These are phyloP conservation scores for Phytophthora kernoviae DNA, from an alignment of 352 stramenopile genomes.

Conservation along the genomic window DNA sequence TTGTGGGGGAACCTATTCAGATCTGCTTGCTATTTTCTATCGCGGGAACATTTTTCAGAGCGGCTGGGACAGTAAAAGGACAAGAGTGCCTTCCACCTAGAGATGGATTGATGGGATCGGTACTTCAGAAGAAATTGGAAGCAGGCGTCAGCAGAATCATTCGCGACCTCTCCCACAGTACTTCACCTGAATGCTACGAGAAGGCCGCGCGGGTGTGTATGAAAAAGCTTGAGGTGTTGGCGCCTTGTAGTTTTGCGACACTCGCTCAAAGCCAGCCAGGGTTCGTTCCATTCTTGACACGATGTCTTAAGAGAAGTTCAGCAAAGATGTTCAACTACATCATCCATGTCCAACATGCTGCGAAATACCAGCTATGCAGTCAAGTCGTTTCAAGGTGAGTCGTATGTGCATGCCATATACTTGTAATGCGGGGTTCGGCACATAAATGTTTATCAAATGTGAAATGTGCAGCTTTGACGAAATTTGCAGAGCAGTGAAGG, in stretches of 20 bases:
- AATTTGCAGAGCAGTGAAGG: conserved; percentile 28
- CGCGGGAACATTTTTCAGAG: conserved; percentile 29
- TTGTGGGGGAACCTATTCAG: conserved; percentile 15
- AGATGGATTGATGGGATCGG: not conserved
- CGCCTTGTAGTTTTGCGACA: conserved; percentile 15
- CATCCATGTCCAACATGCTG: conserved; percentile 26
- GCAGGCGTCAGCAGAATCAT: conserved; percentile 22
- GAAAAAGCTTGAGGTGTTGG: conserved; percentile 38
- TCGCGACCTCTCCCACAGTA: conserved; percentile 23
- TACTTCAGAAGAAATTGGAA: conserved; percentile 22
- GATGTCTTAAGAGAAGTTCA: conserved; percentile 48
- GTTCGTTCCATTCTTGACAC: conserved; percentile 41
- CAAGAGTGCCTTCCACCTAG: not conserved
- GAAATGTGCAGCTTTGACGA: conserved; percentile 32
- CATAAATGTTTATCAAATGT: conserved; percentile 15
- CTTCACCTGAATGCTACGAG: conserved; percentile 29
- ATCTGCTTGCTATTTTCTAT: conserved; percentile 30
- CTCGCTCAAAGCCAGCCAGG: conserved; percentile 6
- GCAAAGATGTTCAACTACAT: conserved; percentile 51
- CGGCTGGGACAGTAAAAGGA: conserved; percentile 16
- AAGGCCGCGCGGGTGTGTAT: conserved; percentile 38
- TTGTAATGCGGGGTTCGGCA: conserved; percentile 1
- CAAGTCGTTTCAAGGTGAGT: conserved; percentile 50
- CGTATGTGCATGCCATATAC: not conserved
- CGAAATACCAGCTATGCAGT: conserved; percentile 29